Conservation (phyloP, 257 asterid species). For the Nicotiana tomentosiformis region DNA sequence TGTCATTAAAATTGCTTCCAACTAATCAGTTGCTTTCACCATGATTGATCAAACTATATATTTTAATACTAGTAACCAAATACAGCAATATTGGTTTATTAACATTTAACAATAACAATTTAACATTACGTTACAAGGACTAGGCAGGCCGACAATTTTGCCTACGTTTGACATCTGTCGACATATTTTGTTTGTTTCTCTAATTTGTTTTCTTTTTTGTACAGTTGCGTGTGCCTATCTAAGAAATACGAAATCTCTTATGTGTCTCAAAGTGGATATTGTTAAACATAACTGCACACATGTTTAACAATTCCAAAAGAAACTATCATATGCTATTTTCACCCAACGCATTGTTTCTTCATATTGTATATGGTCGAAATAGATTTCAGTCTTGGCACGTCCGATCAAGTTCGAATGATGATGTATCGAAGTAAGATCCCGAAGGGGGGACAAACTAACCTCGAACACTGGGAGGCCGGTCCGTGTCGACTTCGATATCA, state of each 20-base stretch:
- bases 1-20: neutral
- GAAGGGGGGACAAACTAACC: too few species aligned
- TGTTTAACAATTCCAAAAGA: neutral
- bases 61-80: neutral
- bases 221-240: neutral
- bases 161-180: conserved; percentile 5
- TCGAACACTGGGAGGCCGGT: too few species aligned
- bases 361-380: too few species aligned
- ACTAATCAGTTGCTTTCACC: neutral
- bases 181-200: conserved; percentile 1
- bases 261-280: neutral
- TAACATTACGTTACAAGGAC: neutral
- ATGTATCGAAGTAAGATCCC: too few species aligned
- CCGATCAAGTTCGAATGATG: too few species aligned
- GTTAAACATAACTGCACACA: neutral
- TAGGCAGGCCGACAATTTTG: conserved; percentile 20
- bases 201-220: neutral
- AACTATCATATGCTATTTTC: neutral
- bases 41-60: neutral
- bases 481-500: too few species aligned
- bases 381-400: too few species aligned
- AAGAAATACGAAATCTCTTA: neutral
- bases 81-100: neutral
- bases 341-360: neutral
- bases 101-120: neutral